Percentiles rank a stretch among this genome's conserved stretches.
Conservation (phyloP, 2,329 filamentous ascomycete genomes). For the Pseudopyrenochaeta lycopersici region DNA sequence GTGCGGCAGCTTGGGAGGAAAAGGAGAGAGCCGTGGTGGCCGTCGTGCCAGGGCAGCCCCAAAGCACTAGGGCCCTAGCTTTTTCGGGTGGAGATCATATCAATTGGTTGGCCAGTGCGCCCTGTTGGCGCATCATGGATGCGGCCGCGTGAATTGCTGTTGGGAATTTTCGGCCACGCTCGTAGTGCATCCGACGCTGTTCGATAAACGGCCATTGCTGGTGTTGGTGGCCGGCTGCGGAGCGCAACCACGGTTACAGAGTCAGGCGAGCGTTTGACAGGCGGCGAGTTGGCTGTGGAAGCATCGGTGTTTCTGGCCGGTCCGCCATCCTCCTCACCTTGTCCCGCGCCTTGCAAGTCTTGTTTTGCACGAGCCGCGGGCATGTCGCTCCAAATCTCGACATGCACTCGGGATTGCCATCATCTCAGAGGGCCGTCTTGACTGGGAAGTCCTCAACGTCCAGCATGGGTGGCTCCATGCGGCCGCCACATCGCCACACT, state of each 20-base stretch:
- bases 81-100: slow-evolving; percentile 19
- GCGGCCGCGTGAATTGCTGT: background rate
- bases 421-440: background rate
- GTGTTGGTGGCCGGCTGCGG: no score
- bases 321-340: slow-evolving; percentile 4
- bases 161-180: background rate
- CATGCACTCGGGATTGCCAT: background rate
- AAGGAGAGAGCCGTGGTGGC: slow-evolving; percentile 28
- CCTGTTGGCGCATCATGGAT: slow-evolving; percentile 3
- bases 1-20: slow-evolving; percentile 20
- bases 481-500: slow-evolving; percentile 11
- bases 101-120: slow-evolving; percentile 23
- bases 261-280: slow-evolving; percentile 7
- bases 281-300: background rate
- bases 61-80: slow-evolving; percentile 19
- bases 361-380: slow-evolving; percentile 1
- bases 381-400: background rate
- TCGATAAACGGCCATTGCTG: no score
- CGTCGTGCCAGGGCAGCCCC: slow-evolving; percentile 17
- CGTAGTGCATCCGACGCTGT: background rate
- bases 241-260: slow-evolving; percentile 1
- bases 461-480: background rate
- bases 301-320: background rate
- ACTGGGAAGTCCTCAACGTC: slow-evolving; percentile 3
- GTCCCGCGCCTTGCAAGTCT: slow-evolving; percentile 10